A percentile compares a stretch with the other conserved stretches of the same genome.
These are phyloP conservation scores for Ogataea pilisensis DNA, from an alignment of 805 yeast genomes.

Conservation along the genomic window DNA sequence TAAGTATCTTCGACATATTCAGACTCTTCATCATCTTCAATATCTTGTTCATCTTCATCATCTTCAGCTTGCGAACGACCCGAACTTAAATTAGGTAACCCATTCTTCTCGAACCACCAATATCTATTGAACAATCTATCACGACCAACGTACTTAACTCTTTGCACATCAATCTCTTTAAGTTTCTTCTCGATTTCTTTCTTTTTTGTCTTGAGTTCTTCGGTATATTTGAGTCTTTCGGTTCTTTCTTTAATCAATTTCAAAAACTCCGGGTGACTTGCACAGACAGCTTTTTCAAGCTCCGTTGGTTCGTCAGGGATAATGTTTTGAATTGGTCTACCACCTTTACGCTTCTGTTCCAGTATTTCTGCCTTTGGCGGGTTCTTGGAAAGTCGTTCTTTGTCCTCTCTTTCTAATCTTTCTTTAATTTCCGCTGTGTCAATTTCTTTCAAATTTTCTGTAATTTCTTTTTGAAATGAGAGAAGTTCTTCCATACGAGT, in stretches of 20 bases:
- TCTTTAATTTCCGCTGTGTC: constrained; percentile 21
- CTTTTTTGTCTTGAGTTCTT: constrained; percentile 45
- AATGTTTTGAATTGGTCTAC: constrained; percentile 25
- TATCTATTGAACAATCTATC: constrained; percentile 83
- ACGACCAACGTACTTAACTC: constrained; percentile 71
- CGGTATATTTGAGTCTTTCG: constrained; percentile 36
- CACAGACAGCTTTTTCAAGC: constrained; percentile 36
- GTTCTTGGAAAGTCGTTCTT: constrained; percentile 14
- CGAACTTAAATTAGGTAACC: constrained; percentile 49
- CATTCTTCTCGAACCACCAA: constrained; percentile 94
- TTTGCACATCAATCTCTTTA: constrained; percentile 68
- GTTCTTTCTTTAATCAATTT: constrained; percentile 43
- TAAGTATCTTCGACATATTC: constrained; percentile 55
- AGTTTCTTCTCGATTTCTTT: constrained; percentile 56
- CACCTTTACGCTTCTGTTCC: constrained; percentile 22
- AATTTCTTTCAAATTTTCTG: constrained; percentile 28
- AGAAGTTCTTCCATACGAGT: constrained; percentile 47
- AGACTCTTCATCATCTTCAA: constrained; percentile 40
- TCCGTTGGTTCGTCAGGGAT: constrained; percentile 30
- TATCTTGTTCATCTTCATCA: constrained; percentile 35
- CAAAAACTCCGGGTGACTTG: constrained; percentile 39
- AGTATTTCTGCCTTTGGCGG: constrained; percentile 18
- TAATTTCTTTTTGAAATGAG: constrained; percentile 37
- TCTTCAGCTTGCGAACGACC: constrained; percentile 19
- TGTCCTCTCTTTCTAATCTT: constrained; percentile 22